Percentiles rank a stretch among this genome's conserved stretches.
Conservation (phyloP, 1,139 yeast genomes). For the Yamadazyma trypodendri region DNA sequence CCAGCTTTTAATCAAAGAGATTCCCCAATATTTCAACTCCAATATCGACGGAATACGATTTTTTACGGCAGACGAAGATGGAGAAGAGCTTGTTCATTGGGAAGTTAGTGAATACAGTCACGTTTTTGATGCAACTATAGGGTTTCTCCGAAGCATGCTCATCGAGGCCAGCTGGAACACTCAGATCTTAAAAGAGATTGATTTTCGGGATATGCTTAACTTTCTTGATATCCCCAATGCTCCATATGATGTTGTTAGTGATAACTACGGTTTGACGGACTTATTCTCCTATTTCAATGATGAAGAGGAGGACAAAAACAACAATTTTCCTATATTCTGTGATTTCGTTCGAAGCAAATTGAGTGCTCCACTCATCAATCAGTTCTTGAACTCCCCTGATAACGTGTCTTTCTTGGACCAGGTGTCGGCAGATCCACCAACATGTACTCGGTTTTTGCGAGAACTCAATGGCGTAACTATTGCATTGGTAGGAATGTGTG, state of each 20-base stretch:
- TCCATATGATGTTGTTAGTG: constrained; percentile 60
- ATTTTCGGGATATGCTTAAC: constrained; percentile 44
- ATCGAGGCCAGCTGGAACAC: constrained; percentile 53
- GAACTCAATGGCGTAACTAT: constrained; percentile 27
- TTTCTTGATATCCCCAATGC: constrained; percentile 46
- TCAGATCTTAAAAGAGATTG: constrained; percentile 38
- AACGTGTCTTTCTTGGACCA: constrained; percentile 28
- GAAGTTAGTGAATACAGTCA: constrained; percentile 44
- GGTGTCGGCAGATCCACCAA: constrained; percentile 20
- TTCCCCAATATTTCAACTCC: constrained; percentile 40
- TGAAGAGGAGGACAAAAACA: constrained; percentile 16
- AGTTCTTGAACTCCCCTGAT: constrained; percentile 19
- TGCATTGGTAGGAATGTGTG: constrained; percentile 36
- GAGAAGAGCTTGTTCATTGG: constrained; percentile 53
- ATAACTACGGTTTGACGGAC: constrained; percentile 56
- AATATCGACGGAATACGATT: constrained; percentile 41
- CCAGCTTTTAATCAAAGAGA: constrained; percentile 41
- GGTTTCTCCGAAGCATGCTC: constrained; percentile 46
- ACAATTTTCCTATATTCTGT: constrained; percentile 33
- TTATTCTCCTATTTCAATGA: constrained; percentile 58
- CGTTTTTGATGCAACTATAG: constrained; percentile 46
- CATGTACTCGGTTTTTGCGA: constrained; percentile 33
- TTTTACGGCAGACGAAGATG: constrained; percentile 38
- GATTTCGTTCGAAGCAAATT: constrained; percentile 16
- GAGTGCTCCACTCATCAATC: constrained; percentile 16